Evolutionary conservation across 345 rosid species (phyloP), one percentile per base, ranked within the genome.

Genomic region (Toxicodendron radicans): DNA sequence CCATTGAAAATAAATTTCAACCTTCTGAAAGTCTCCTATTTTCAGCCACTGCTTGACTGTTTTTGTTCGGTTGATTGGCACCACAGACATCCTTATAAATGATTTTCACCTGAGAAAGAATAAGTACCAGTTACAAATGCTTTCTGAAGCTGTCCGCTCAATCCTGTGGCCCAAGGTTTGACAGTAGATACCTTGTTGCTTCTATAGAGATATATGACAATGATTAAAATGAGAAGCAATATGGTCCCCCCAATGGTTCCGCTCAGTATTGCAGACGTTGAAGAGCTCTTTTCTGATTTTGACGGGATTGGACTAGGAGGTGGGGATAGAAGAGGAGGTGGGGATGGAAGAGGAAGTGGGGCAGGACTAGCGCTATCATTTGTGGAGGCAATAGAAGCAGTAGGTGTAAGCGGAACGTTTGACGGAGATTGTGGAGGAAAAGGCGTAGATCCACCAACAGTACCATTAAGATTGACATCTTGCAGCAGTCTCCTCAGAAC

Each of bases 81-180:
- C 24, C 61, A 69, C 43, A 38, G 75, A 53, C 71, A 57, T 12
- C 67, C 66, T 73, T 68, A 43, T 66, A 71, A 64, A 65, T 53
- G 60, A 52, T 24, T 68, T 58, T 52, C 38, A 23, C 71, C 57
- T 33, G 41, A 33, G 75, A 69, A 71, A 63, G 35, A 66, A 73
- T 66, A 56, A 30, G 71, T 86, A 95, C 99, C 97, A 2, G 91
- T 83, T 46, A 95, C 83, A 74, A 95, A 93, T 66, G 90, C 98
- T 80, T 88, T 90, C 74, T 88, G 97, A 64, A 95, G 94, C 79
- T 95, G 97, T 73, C 99, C 99, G 2, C 97, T 95, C 75, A 95
- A 82, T 68, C 98, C 97, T n/a, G 99, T 87, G 66, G 88, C 88
- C 98, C 97, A 95, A 48, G 99, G 97, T 80, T 83, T 91, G 78